Percentiles rank a stretch among this genome's conserved stretches.
Conservation (phyloP, 208 protist genomes). For the Leishmania martiniquensis region DNA sequence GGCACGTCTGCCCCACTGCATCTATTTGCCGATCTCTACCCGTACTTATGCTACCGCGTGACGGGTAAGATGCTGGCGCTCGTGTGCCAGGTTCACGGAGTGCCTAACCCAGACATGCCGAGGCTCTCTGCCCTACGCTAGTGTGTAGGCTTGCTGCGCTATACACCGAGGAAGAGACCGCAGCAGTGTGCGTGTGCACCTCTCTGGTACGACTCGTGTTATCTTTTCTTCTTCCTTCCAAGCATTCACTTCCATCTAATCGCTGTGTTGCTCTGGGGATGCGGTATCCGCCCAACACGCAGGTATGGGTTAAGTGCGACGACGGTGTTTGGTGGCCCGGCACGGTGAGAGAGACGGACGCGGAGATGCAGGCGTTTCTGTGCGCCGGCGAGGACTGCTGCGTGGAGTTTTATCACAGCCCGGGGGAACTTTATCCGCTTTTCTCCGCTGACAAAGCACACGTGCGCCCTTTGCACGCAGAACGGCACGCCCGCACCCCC, state of each 20-base stretch:
- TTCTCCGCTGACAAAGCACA: conserved; percentile 18
- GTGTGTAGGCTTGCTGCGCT: not conserved
- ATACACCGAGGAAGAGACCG: not conserved
- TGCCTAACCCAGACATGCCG: not conserved
- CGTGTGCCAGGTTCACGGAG: not conserved
- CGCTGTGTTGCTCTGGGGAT: conserved; percentile 21
- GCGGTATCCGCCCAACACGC: conserved; percentile 43
- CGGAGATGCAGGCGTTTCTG: conserved; percentile 38
- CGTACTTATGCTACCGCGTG: not conserved
- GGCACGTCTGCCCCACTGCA: not conserved
- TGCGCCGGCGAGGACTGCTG: conserved; percentile 51
- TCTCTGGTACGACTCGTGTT: not conserved
- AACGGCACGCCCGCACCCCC: conserved; percentile 26
- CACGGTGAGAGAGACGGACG: conserved; percentile 27
- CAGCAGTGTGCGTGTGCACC: not conserved
- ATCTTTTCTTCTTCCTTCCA: not conserved
- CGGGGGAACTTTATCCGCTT: conserved; percentile 65
- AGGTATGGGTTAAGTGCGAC: conserved; percentile 82
- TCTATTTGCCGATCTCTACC: not conserved
- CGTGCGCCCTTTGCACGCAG: conserved; percentile 54
- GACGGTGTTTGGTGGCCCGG: conserved; percentile 88
- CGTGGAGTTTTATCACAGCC: conserved; percentile 82
- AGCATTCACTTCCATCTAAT: not conserved
- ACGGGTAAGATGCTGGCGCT: not conserved
- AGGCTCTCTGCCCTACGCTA: not conserved